Base-by-base conservation (phyloP, 2,329 filamentous ascomycete species). In the Hirsutella rhossiliensis region DNA sequence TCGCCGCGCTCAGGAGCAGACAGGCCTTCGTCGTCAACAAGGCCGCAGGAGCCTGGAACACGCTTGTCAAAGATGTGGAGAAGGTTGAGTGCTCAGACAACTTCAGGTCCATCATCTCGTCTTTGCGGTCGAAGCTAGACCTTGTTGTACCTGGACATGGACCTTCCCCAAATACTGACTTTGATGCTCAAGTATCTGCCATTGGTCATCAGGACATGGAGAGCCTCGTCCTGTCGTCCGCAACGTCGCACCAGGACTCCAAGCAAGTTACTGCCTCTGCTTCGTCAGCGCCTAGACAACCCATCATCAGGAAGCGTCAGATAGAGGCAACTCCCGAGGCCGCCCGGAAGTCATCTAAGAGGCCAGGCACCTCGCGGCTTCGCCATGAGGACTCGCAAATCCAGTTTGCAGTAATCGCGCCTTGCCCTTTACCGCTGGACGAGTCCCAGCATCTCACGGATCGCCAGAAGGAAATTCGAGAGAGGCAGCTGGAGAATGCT, bases 301-400 rank as follows among this genome's bases (percentile, higher is more conserved):
- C 51, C 27, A 45, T 48, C 29, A 53, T 53, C 27, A 52, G 52
- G 34, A 62, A 61, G 42, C 57, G 56, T 17, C 55, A 48, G 39
- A 49, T 52, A 12, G 56, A 62, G 40, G 44, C 47, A 15, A 57
- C 57, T 15, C 52, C 58, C 3, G 58, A 58, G 19, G 37, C 44
- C 19, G 52, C 47, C n/a, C 40, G 45, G 17, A 59, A 53, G 40
- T 40, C 54, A 27, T 42, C 48, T 11, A 61, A 60, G 42, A 51
- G 53, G 20, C 56, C 48, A 4, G 56, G 46, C 20, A 76, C 72
- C 40, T 68, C 73, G 17, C 76, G 75, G 47, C 67, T 81, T 27
- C 77, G 84, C 30, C 87, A 94, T 52, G 78, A 94, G 48, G 76
- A 94, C 60, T 94, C 87, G 1, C 87, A 94, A 55, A 73, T 94